Conservation (phyloP, 768 basidiomycete genomes). For the Glaciozyma antarctica region DNA sequence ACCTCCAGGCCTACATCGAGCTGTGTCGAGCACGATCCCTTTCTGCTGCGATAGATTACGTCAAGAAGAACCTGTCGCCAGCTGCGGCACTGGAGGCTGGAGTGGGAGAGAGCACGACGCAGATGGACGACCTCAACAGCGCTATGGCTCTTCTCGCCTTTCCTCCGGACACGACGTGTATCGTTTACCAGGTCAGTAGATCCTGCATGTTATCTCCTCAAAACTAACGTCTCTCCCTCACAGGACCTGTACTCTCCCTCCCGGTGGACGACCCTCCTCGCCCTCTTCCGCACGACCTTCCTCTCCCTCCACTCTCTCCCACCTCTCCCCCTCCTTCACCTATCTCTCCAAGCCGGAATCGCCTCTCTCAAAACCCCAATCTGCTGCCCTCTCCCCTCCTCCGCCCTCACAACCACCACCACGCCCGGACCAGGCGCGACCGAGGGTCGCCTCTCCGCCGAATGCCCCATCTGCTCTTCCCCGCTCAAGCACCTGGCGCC, state of each 20-base stretch:
- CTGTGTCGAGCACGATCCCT: constrained; percentile 59
- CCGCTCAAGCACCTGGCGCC: constrained; percentile 61
- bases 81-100: constrained; percentile 41
- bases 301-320: constrained; percentile 81
- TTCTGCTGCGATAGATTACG: constrained; percentile 72
- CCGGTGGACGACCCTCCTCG: constrained; percentile 66
- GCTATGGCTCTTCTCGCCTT: constrained; percentile 70
- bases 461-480: constrained; percentile 84
- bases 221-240: neutral
- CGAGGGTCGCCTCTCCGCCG: constrained; percentile 36
- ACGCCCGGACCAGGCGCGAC: constrained; percentile 6
- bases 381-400: constrained; percentile 59
- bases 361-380: constrained; percentile 80
- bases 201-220: neutral
- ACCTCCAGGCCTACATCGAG: constrained; percentile 94
- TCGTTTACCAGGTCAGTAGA: constrained; percentile 60
- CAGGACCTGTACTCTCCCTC: constrained; percentile 73
- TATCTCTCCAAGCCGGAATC: constrained; percentile 83
- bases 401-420: constrained; percentile 39
- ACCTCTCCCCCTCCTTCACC: constrained; percentile 71
- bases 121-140: constrained; percentile 61
- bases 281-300: constrained; percentile 73
- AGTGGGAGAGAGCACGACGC: constrained; percentile 38
- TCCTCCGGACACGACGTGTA: constrained; percentile 52
- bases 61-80: constrained; percentile 62